These are phyloP conservation scores for Elsinoe batatas DNA, from an alignment of 2,329 filamentous ascomycete genomes.

Conservation along the genomic window DNA sequence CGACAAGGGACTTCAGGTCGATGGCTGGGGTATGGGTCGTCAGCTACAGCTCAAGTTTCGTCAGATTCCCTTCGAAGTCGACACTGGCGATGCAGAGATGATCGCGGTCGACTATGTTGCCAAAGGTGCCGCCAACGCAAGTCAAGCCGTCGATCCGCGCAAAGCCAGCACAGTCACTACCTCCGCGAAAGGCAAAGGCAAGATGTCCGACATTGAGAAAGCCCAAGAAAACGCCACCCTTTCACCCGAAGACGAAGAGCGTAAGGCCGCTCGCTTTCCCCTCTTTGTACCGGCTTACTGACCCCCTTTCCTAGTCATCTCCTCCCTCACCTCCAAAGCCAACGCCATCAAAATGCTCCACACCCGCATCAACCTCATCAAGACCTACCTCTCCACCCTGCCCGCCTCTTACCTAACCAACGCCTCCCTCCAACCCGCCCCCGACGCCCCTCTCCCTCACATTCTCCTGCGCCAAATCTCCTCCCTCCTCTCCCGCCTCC, in stretches of 20 bases:
- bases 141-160: slow-evolving; percentile 39
- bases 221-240: slow-evolving; percentile 30
- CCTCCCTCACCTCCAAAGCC: slow-evolving; percentile 69
- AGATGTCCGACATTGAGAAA: slow-evolving; percentile 27
- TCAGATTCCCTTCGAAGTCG: slow-evolving; percentile 75
- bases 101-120: slow-evolving; percentile 93
- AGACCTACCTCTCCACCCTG: slow-evolving; percentile 63
- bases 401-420: slow-evolving; percentile 55
- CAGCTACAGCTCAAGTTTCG: slow-evolving; percentile 62
- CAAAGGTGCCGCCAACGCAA: slow-evolving; percentile 70
- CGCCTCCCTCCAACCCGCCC: slow-evolving; percentile 27
- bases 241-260: slow-evolving; percentile 54
- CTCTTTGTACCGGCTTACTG: too few relatives aligned
- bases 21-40: slow-evolving; percentile 43
- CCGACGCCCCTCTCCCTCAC: slow-evolving; percentile 42
- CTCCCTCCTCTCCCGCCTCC: slow-evolving; percentile 71
- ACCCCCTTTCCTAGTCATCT: slow-evolving; percentile 43
- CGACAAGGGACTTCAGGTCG: slow-evolving; percentile 60
- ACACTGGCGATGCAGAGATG: slow-evolving; percentile 95
- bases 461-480: slow-evolving; percentile 79
- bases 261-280: slow-evolving; percentile 29
- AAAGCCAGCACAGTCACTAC: slow-evolving; percentile 15
- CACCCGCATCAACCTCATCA: slow-evolving; percentile 44
- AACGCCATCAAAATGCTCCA: slow-evolving; percentile 94
- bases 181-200: slow-evolving; percentile 28